Conservation (phyloP, 768 basidiomycete species). For the Thelephora aurantiotincta region DNA sequence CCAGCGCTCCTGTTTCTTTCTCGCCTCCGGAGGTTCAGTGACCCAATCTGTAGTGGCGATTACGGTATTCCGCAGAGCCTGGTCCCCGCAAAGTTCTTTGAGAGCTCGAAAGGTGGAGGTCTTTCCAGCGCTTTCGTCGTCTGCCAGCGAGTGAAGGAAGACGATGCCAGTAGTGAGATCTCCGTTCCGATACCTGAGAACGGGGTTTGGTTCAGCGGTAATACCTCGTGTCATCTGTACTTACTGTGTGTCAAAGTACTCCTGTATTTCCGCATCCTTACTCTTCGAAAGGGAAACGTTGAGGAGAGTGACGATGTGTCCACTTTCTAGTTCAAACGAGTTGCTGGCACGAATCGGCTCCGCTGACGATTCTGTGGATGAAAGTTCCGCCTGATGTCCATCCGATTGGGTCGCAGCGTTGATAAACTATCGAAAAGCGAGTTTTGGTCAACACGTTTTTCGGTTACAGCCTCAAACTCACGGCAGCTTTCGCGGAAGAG, state of each 20-base stretch:
- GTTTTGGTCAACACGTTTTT: not conserved
- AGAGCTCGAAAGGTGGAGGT: not conserved
- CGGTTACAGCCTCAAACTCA: not conserved
- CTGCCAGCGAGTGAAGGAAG: not conserved
- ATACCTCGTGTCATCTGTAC: too few relatives aligned
- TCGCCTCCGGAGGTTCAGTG: not conserved
- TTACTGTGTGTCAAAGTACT: too few relatives aligned
- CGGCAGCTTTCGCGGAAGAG: not conserved
- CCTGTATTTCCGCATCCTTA: too few relatives aligned
- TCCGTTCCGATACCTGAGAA: not conserved
- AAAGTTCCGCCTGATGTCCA: not conserved
- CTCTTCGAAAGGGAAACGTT: too few relatives aligned
- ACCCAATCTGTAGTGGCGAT: not conserved
- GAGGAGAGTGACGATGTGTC: too few relatives aligned
- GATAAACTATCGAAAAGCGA: not conserved
- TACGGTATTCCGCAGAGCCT: not conserved
- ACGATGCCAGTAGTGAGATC: not conserved
- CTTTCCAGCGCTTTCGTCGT: not conserved
- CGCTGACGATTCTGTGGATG: not conserved
- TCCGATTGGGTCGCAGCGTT: not conserved
- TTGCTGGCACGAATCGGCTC: not conserved
- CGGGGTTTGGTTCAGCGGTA: too few relatives aligned
- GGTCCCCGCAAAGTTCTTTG: not conserved
- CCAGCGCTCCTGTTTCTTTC: not conserved
- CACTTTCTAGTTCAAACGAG: not conserved